Base-by-base conservation (phyloP, 140 eudicot genomes). In the Flaveria floridana region DNA sequence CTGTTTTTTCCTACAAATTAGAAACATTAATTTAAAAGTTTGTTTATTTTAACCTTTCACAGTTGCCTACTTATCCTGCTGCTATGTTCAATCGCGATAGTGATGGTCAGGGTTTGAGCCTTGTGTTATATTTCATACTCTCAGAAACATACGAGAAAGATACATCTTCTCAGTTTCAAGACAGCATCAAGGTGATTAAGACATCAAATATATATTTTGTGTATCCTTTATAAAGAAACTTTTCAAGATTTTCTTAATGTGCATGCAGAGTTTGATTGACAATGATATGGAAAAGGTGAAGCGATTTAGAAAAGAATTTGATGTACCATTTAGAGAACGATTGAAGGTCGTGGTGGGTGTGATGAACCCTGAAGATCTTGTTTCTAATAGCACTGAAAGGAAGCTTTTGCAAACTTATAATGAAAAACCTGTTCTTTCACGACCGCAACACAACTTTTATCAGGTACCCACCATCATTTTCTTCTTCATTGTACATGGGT, bases 361-460 rank as follows among this genome's bases (percentile, higher is more conserved):
- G 69, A 84, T 72, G 75, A 91, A 91, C 83, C 96, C 94, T 0
- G 95, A 89, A 25, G 94, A 91, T 30, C 86, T 87, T 67, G 88
- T 80, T 81, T 84, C 96, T 55, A 84, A 79, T 75, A 58, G 86
- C 55, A 85, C 95, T 1, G 97, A 89, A 76, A 85, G 79, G 81
- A 91, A 87, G 81, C 95, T 91, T 65, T 47, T 91, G 37, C 68
- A 81, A 19, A 88, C 94, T 34, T 91, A 91, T 69, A 91, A 91
- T 59, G 94, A 87, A 71, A 89, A 91, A 69, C 97, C 97, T 0
- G 95, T 91, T 56, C 96, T 91, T 64, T 85, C 97, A 7, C 91
- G 96, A 28, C 97, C 97, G 58, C 97, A 89, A 67, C 97, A 91
- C 78, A 80, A 72, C 23, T 89, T 89, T 72, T 87, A 89, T 85